Evolutionary conservation across 2,329 filamentous ascomycete species (phyloP).

Genomic region (Lecanoromycetidae sp.): DNA sequence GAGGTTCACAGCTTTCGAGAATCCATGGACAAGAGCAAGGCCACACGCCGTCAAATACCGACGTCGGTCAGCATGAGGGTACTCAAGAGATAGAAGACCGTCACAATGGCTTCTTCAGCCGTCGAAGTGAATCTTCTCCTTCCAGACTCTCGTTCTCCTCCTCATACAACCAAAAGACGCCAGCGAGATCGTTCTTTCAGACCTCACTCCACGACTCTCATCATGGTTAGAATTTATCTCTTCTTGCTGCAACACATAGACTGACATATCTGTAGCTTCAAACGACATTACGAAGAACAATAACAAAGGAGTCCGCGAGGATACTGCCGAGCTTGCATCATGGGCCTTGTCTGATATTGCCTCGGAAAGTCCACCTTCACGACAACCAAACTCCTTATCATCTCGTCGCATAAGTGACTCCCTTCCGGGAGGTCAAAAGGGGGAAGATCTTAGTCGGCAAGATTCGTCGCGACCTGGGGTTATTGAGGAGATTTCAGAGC

Average conservation of each 20-base stretch:
- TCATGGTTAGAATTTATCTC: slow-evolving; percentile 35
- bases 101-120: not conserved
- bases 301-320: slow-evolving; percentile 63
- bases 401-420: not conserved
- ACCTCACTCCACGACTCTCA: slow-evolving; percentile 49
- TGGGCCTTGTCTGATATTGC: slow-evolving; percentile 59
- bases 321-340: slow-evolving; percentile 75
- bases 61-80: slow-evolving; percentile 3
- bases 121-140: slow-evolving; percentile 13
- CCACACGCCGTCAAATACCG: not conserved
- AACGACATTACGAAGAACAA: slow-evolving; percentile 63
- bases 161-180: slow-evolving; percentile 44
- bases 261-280: slow-evolving; percentile 29
- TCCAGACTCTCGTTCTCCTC: slow-evolving; percentile 21
- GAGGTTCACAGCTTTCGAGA: slow-evolving; percentile 12
- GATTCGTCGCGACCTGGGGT: slow-evolving; percentile 32
- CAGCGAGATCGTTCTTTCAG: slow-evolving; percentile 60
- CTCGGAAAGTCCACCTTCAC: slow-evolving; percentile 22
- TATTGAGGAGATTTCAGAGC: slow-evolving; percentile 52
- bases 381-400: slow-evolving; percentile 8
- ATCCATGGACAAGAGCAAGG: slow-evolving; percentile 8
- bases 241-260: not conserved
- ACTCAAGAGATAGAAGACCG: not conserved
- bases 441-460: slow-evolving; percentile 15
- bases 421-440: slow-evolving; percentile 5